Evolutionary conservation across 2,329 filamentous ascomycete genomes (phyloP).

Genomic region (Pyrenochaeta sp.): DNA sequence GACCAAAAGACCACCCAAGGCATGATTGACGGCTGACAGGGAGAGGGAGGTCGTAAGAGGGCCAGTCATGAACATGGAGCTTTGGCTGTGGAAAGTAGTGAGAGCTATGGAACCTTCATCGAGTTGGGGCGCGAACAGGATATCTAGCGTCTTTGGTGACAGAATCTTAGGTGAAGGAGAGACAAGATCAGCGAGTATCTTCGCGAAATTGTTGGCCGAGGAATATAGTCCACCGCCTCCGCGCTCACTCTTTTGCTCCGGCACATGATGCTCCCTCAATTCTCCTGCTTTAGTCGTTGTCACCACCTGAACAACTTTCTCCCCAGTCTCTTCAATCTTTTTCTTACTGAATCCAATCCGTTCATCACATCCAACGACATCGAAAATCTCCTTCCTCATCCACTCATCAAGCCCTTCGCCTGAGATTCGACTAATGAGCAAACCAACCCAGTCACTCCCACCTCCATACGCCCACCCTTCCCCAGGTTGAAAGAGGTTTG

Average conservation of each 20-base stretch:
- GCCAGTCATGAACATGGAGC: conserved; percentile 18
- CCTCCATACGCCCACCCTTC: conserved; percentile 60
- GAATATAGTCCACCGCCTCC: conserved; percentile 16
- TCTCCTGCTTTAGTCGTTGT: not conserved
- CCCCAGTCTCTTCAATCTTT: not conserved
- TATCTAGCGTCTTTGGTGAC: not conserved
- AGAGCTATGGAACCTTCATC: conserved; percentile 1
- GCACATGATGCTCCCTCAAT: not conserved
- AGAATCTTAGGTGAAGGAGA: conserved; percentile 5
- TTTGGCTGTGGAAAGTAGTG: not conserved
- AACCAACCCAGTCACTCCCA: conserved; percentile 58
- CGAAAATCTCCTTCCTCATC: conserved; percentile 36
- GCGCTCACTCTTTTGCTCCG: conserved; percentile 6
- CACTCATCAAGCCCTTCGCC: conserved; percentile 25
- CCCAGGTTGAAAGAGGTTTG: conserved; percentile 51
- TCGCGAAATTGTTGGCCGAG: conserved; percentile 3
- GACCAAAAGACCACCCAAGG: conserved; percentile 20
- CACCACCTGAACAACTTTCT: not conserved
- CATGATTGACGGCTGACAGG: conserved; percentile 13
- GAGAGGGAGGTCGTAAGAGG: conserved; percentile 5
- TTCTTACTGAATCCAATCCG: conserved; percentile 4
- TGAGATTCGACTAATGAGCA: conserved; percentile 52
- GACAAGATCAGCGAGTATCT: conserved; percentile 13
- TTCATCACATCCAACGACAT: conserved; percentile 4
- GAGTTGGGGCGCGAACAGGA: conserved; percentile 6